Percentiles rank a stretch among this genome's conserved stretches.
Conservation (phyloP, 345 rosid genomes). For the Acer saccharum region DNA sequence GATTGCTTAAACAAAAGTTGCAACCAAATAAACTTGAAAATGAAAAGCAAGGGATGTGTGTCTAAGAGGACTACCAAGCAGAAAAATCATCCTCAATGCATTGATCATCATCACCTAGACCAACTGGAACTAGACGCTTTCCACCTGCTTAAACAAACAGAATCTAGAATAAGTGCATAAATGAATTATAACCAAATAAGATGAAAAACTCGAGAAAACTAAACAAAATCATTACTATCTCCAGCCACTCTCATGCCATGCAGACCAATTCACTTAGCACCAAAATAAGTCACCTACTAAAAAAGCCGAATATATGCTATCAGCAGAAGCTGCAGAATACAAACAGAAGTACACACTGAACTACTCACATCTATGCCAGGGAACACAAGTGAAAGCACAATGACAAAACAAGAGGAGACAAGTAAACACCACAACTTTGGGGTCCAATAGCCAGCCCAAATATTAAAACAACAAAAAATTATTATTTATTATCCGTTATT, state of each 20-base stretch:
- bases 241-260: not conserved
- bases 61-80: constrained; percentile 16
- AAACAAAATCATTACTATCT: not conserved
- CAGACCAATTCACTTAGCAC: not conserved
- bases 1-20: constrained; percentile 8
- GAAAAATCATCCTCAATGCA: constrained; percentile 74
- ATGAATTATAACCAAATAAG: not conserved
- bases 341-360: not conserved
- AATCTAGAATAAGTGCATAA: not conserved
- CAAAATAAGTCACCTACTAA: not conserved
- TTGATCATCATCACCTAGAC: constrained; percentile 99
- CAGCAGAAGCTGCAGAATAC: not conserved
- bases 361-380: not conserved
- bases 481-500: not conserved
- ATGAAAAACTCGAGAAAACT: constrained; percentile 1
- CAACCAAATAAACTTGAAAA: not conserved
- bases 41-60: not conserved
- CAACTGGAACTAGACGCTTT: constrained; percentile 65
- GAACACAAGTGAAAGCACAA: not conserved
- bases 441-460: not conserved
- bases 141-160: constrained; percentile 18
- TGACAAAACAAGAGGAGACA: not conserved
- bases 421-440: not conserved
- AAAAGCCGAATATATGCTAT: not conserved
- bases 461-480: not conserved